Percentiles rank a stretch among this genome's conserved stretches.
Evolutionary conservation across 371 early-diverging fungal genomes (phyloP).

Genomic region (Smittium culicis): DNA sequence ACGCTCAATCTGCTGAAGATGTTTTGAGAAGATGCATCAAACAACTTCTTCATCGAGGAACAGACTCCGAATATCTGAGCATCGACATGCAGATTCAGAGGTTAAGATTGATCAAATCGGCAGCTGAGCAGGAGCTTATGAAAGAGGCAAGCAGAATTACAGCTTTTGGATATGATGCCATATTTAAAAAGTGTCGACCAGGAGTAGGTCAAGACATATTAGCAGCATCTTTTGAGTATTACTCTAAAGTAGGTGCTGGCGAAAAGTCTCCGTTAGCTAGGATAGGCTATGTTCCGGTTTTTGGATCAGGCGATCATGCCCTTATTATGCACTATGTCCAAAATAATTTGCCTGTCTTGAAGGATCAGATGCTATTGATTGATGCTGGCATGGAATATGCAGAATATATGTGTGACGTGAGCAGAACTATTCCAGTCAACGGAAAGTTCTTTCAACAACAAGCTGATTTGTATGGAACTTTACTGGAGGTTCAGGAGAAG

Average conservation of each 20-base stretch:
- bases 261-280: constrained; percentile 29
- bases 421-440: constrained; percentile 86
- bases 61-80: neutral
- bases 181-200: constrained; percentile 53
- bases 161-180: constrained; percentile 54
- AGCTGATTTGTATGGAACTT: constrained; percentile 65
- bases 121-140: constrained; percentile 62
- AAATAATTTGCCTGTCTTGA: constrained; percentile 59
- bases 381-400: constrained; percentile 87
- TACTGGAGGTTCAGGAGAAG: constrained; percentile 69
- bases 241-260: constrained; percentile 20
- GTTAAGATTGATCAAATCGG: constrained; percentile 60
- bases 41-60: neutral
- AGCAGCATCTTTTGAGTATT: constrained; percentile 62
- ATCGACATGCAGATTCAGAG: constrained; percentile 40
- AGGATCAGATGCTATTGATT: constrained; percentile 57
- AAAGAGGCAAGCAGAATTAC: constrained; percentile 60
- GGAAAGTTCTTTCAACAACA: constrained; percentile 75
- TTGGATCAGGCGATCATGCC: constrained; percentile 84
- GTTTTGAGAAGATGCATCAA: neutral
- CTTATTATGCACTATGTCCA: constrained; percentile 85
- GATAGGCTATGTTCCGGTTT: constrained; percentile 92
- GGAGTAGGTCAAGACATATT: constrained; percentile 60
- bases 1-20: neutral
- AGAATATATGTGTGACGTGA: constrained; percentile 81